A percentile compares a stretch with the other conserved stretches of the same genome.
Conservation (phyloP, 2,329 filamentous ascomycete species). For the Colletotrichum karsti region DNA sequence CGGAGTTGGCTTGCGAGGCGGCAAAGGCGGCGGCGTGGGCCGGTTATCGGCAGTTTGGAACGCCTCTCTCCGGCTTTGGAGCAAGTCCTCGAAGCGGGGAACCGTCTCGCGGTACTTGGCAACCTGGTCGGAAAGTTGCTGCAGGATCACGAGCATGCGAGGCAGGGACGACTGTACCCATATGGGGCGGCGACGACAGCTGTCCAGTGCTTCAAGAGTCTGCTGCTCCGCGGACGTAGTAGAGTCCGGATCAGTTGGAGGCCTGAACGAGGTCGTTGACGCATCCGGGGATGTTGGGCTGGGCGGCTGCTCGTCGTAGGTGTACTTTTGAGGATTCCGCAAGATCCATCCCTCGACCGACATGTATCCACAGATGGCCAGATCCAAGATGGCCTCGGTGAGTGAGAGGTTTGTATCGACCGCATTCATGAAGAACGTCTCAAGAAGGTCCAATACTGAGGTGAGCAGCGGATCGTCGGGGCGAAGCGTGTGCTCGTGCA, state of each 20-base stretch:
- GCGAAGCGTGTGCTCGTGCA: conserved; percentile 68
- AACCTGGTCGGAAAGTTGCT: conserved; percentile 69
- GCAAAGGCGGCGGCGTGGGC: conserved; percentile 37
- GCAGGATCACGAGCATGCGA: conserved; percentile 65
- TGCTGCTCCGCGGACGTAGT: conserved; percentile 49
- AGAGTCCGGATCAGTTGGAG: conserved; percentile 48
- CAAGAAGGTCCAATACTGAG: conserved; percentile 75
- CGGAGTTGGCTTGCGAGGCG: conserved; percentile 30
- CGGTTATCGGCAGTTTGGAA: conserved; percentile 67
- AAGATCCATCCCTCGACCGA: conserved; percentile 91
- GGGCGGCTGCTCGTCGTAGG: conserved; percentile 57
- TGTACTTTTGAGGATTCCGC: conserved; percentile 72
- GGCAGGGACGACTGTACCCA: conserved; percentile 61
- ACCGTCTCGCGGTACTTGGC: conserved; percentile 69
- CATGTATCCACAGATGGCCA: conserved; percentile 86
- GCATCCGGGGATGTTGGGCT: conserved; percentile 32
- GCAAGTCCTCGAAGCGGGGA: conserved; percentile 76
- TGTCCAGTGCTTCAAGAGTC: conserved; percentile 56
- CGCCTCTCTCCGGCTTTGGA: conserved; percentile 71
- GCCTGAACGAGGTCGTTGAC: conserved; percentile 46
- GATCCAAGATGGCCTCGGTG: conserved; percentile 82
- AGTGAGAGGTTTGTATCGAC: conserved; percentile 90
- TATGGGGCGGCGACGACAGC: conserved; percentile 61
- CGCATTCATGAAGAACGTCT: conserved; percentile 87
- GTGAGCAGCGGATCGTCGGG: conserved; percentile 70